Evolutionary conservation across 306 rosid genomes (phyloP).

Genomic region (Vachellia collinsii): DNA sequence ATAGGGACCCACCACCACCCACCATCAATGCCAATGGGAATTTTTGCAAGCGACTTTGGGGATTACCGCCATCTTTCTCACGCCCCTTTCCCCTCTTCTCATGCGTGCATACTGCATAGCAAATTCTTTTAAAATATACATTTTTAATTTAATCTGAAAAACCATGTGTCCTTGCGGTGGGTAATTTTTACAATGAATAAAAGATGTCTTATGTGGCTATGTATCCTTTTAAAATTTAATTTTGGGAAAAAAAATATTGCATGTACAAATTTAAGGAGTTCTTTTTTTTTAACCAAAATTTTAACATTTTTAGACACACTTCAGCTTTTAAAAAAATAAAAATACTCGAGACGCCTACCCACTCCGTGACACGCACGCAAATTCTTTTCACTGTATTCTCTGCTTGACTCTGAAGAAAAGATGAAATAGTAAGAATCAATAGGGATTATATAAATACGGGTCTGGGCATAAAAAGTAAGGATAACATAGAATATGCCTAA

Average conservation of each 20-base stretch:
- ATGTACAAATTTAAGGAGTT: not conserved
- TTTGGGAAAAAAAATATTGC: no score
- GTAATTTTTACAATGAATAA: no score
- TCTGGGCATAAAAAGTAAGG: not conserved
- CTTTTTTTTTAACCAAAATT: not conserved
- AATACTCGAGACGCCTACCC: not conserved
- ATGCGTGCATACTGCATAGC: no score
- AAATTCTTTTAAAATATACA: not conserved
- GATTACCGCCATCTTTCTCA: not conserved
- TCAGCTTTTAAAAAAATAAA: no score
- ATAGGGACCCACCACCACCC: slow-evolving; percentile 39
- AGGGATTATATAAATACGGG: not conserved
- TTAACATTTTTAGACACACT: no score
- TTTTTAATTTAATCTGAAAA: not conserved
- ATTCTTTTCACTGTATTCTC: not conserved
- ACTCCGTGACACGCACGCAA: not conserved
- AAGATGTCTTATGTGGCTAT: not conserved
- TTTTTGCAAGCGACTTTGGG: not conserved
- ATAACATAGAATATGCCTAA: slow-evolving; percentile 2
- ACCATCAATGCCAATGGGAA: not conserved
- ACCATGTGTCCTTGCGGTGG: no score
- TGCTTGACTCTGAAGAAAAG: not conserved
- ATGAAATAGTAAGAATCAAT: not conserved
- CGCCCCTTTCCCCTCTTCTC: not conserved
- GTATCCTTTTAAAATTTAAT: not conserved